phyloP scores from a whole-genome alignment of 148 eudicot species.

The Bassia scoparia region DNA sequence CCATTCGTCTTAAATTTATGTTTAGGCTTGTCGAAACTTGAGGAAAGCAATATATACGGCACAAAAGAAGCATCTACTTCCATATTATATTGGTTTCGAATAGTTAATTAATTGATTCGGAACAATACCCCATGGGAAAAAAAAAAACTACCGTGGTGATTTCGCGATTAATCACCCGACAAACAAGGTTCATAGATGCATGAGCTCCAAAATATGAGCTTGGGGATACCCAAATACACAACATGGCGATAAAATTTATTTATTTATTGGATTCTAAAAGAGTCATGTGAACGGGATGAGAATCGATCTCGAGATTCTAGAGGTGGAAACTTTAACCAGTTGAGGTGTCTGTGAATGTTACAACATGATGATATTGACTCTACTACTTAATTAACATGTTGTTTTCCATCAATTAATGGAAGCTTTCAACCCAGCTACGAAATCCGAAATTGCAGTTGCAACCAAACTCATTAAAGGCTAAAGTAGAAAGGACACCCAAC shows the following conservation, averaged over 20 bases:
- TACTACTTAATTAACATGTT: slow-evolving; percentile 20
- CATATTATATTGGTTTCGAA: neutral
- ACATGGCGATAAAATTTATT: too few species aligned
- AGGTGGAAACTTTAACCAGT: too few species aligned
- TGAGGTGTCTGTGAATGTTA: too few species aligned
- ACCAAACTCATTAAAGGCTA: slow-evolving; percentile 66
- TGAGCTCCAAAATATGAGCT: slow-evolving; percentile 26
- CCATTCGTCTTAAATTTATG: slow-evolving; percentile 6
- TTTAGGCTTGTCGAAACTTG: slow-evolving; percentile 39
- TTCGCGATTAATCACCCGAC: slow-evolving; percentile 41
- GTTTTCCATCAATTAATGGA: slow-evolving; percentile 41
- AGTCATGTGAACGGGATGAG: too few species aligned
- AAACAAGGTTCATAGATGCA: slow-evolving; percentile 43
- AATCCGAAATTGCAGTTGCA: slow-evolving; percentile 53
- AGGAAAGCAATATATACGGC: slow-evolving; percentile 37
- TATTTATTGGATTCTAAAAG: too few species aligned
- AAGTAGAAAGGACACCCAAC: slow-evolving; percentile 40
- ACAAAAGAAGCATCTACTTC: slow-evolving; percentile 54
- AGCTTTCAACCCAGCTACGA: slow-evolving; percentile 36
- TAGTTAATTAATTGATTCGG: neutral
- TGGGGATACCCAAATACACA: slow-evolving; percentile 8
- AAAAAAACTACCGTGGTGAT: slow-evolving; percentile 20
- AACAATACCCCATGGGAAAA: slow-evolving; percentile 12
- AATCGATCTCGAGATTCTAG: too few species aligned
- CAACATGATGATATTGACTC: slow-evolving; percentile 11